These are phyloP conservation scores for Paraleonurus japonicus DNA, from an alignment of 257 asterid species.

Conservation along the genomic window DNA sequence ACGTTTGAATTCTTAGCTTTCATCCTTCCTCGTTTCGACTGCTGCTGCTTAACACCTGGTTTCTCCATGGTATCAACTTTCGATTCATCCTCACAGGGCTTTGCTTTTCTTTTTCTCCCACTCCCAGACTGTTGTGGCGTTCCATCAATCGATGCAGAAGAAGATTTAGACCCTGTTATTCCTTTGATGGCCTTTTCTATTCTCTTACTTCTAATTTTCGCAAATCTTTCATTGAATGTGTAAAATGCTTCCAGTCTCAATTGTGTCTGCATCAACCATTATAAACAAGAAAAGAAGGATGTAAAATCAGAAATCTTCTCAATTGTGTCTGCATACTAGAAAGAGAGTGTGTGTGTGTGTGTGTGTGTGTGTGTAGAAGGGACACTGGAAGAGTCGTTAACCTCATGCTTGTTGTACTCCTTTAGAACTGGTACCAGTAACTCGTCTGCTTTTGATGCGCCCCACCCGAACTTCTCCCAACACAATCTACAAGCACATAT, in stretches of 20 bases:
- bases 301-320: too few relatives aligned
- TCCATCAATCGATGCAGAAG: slow-evolving; percentile 48
- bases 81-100: slow-evolving; percentile 32
- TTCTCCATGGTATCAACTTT: slow-evolving; percentile 27
- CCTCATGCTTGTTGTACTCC: slow-evolving; percentile 95
- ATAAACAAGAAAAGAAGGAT: slow-evolving; percentile 19
- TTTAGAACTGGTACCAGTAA: slow-evolving; percentile 78
- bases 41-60: slow-evolving; percentile 32
- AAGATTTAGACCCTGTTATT: slow-evolving; percentile 59
- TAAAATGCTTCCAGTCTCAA: slow-evolving; percentile 96
- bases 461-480: slow-evolving; percentile 95
- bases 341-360: neutral
- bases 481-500: slow-evolving; percentile 58
- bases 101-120: slow-evolving; percentile 50
- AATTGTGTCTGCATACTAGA: neutral
- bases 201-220: slow-evolving; percentile 92
- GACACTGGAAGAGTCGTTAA: slow-evolving; percentile 21
- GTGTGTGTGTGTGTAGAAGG: neutral
- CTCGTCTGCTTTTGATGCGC: slow-evolving; percentile 73
- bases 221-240: slow-evolving; percentile 92
- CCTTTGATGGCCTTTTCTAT: slow-evolving; percentile 83
- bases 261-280: slow-evolving; percentile 61
- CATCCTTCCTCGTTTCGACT: slow-evolving; percentile 37
- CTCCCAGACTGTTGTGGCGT: slow-evolving; percentile 40
- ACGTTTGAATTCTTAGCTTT: slow-evolving; percentile 28